Base-by-base conservation (phyloP, 805 yeast species). In the Saccharomyces cerevisiae region DNA sequence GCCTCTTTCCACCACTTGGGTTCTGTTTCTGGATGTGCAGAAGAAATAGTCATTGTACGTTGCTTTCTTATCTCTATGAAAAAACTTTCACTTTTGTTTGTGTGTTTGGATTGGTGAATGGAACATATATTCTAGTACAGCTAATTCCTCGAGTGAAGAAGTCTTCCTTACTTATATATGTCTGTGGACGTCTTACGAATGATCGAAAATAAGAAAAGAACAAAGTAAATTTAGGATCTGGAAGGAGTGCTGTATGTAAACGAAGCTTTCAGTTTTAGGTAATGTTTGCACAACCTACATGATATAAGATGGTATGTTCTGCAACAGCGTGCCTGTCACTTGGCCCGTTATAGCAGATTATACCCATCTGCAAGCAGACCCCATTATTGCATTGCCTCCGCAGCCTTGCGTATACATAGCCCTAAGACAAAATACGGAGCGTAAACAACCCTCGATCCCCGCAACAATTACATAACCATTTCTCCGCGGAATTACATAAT, bases 1-100 rank as follows among this genome's bases (percentile, higher is more conserved):
- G 80, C 77, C 60, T 79, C 78, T 68, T 79, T 79, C 84, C 84
- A 81, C 85, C 82, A 62, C 46, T 54, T 54, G n/a, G 53, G 55
- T 11, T 53, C 49, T 11, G 55, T 54, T 52, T 56, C 57, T 21
- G 59, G 59, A 41, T 56, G 59, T 22, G 36, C 48, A n/a, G 43
- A 36, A 9, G 22, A 13, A 46, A 49, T 24, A 8, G 48, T 49
- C 43, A 36, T 36, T 32, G 21, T 29, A 3, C 41, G 17, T 9
- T 36, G 13, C 14, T 13, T 31, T 31, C 8, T 31, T 36, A 17
- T 9, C 4, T n/a, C 22, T 36, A 17, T 36, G 41, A 14, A 6
- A 36, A 17, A n/a, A 17, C 43, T n/a, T n/a, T 17, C 11, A 17
- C 24, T 36, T 8, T 9, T 17, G 24, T 17, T 36, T 2, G 4